Conservation (phyloP, 306 rosid species). For the Amphicarpaea edgeworthii region DNA sequence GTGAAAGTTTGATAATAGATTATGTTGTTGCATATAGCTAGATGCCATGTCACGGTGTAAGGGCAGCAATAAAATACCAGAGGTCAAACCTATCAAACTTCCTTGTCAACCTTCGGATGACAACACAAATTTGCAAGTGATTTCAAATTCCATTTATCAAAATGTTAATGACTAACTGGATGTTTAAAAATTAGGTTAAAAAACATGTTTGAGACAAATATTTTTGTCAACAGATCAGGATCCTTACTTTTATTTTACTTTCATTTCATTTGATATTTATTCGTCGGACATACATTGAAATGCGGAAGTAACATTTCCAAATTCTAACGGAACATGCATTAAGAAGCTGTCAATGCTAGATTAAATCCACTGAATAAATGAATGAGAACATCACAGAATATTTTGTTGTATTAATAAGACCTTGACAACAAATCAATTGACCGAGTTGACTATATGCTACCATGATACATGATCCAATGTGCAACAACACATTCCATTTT, state of each 20-base stretch:
- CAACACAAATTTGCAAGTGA: not conserved
- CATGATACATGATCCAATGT: conserved; percentile 32
- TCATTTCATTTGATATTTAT: no score
- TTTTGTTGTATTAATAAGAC: conserved; percentile 29
- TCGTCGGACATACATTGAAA: no score
- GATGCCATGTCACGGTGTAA: not conserved
- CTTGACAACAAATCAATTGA: conserved; percentile 34
- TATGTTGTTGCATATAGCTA: conserved; percentile 10
- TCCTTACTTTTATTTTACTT: no score
- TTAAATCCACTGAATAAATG: no score
- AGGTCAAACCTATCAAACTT: not conserved
- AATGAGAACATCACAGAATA: not conserved
- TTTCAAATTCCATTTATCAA: not conserved
- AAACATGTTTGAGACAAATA: no score
- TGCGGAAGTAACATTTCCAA: no score
- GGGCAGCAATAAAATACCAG: conserved; percentile 30
- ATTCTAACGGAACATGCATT: no score
- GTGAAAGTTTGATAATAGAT: not conserved
- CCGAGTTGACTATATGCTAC: conserved; percentile 34
- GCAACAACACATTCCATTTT: conserved; percentile 28
- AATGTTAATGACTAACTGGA: not conserved
- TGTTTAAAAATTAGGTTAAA: no score
- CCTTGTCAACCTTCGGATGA: not conserved
- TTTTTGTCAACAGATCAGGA: no score
- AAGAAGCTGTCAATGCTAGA: no score